Evolutionary conservation across 306 rosid genomes (phyloP), one percentile per base, ranked within the genome.

Genomic region (Begonia loranthoides): DNA sequence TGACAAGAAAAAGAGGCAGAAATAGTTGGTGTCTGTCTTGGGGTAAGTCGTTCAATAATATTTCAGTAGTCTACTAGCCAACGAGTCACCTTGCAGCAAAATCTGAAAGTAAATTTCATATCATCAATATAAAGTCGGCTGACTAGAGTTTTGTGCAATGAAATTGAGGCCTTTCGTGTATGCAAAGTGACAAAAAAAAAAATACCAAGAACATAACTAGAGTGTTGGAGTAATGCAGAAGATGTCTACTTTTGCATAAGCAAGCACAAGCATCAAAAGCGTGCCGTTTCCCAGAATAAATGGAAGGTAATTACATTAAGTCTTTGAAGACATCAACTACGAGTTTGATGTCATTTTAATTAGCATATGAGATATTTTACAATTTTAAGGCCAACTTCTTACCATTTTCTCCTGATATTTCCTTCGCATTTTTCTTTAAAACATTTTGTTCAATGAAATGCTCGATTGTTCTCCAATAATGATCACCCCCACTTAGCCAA

Each of bases 401-500:
- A 1, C 41, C 55, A 58, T 60, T 68, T 40, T 57, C 62, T 52
- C 17, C 54, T 59, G 89, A 73, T 28, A 87, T 66, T 58, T 58
- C 73, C 62, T 68, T 65, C 58, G 68, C 94, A 45, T 62, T 66
- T 44, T 49, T 64, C 67, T 48, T 78, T 11, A 84, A 78, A 56
- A 63, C 79, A 66, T 79, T 72, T 53, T 79, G 64, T 59, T 65
- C 75, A 51, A 92, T 60, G 68, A 92, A 92, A 66, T 74, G 74
- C 61, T 63, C 83, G 64, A 87, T 44, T 56, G 99, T 74, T 71
- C 73, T 76, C 99, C 99, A 92, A 66, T 92, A 92, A 9, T 62
- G 59, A 57, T 83, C 99, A 36, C 99, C 99, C 66, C 99, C 99
- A 36, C 84, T 50, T 12, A 71, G 52, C 99, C 99, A 92, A 57